These are phyloP conservation scores for Exophiala sideris DNA, from an alignment of 2,329 filamentous ascomycete species.

Conservation along the genomic window DNA sequence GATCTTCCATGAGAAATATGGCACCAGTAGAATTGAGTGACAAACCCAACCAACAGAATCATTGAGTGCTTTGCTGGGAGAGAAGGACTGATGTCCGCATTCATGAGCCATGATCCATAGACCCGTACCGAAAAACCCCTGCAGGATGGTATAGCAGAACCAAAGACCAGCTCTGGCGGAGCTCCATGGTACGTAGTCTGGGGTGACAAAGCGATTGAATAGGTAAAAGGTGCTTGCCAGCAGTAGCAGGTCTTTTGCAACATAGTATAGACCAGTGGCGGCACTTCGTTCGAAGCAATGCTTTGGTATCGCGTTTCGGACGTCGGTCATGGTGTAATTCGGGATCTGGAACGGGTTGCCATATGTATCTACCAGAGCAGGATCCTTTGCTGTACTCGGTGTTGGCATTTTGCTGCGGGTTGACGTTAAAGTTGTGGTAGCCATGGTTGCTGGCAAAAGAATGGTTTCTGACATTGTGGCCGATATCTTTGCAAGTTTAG, in stretches of 20 bases:
- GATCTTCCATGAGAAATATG: constrained; percentile 99
- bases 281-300: constrained; percentile 93
- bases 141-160: constrained; percentile 69
- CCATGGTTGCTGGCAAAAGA: too few species aligned
- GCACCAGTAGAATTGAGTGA: constrained; percentile 84
- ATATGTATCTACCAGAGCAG: constrained; percentile 74
- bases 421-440: too few species aligned
- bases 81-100: constrained; percentile 96
- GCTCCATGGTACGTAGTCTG: constrained; percentile 71
- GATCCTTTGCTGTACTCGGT: too few species aligned
- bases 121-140: constrained; percentile 90
- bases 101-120: constrained; percentile 97
- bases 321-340: constrained; percentile 96
- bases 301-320: constrained; percentile 92
- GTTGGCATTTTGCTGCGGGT: too few species aligned
- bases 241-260: constrained; percentile 72
- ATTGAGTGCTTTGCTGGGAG: constrained; percentile 81
- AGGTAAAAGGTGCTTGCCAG: constrained; percentile 76
- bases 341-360: constrained; percentile 92
- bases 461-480: too few species aligned
- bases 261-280: constrained; percentile 71
- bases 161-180: constrained; percentile 63
- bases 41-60: constrained; percentile 88
- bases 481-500: too few species aligned
- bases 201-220: constrained; percentile 86